Evolutionary conservation across 1,139 yeast genomes (phyloP), one percentile per base, ranked within the genome.

Genomic region (Hyphopichia khmerensis): DNA sequence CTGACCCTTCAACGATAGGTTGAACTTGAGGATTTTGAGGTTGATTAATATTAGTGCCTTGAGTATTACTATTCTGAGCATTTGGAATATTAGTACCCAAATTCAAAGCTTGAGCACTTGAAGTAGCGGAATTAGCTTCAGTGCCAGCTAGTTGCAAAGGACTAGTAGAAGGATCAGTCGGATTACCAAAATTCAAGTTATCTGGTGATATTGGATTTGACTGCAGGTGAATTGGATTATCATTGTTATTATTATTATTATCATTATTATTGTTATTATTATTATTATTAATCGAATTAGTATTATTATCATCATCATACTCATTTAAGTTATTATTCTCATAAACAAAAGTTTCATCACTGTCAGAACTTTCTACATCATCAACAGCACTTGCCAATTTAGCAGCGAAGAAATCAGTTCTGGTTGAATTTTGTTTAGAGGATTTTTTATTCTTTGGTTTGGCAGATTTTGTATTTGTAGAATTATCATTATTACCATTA

Each of bases 351-450:
- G 96, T 88, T 61, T 93, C 98, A 53, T 90, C 96, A 35, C 91
- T 82, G 59, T 89, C 97, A 34, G 91, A 84, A 37, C 86, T 80
- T 46, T 87, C 90, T 21, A 80, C 89, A 53, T 89, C 96, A 52
- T 88, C 96, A 8, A 91, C 96, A 1, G 98, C 98, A 49, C 90
- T 84, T 7, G 97, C 97, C 48, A 91, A 70, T 53, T 86, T 86
- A 0, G 98, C 97, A 11, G 98, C 98, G 65, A 91, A 91, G 45
- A 88, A 82, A 56, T 91, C 98, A 0, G 96, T 93, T 57, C 90
- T 79, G 4, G 96, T 72, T 35, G 66, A 77, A 50, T 50, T 62
- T 41, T 64, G 67, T 39, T 62, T 64, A 2, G 62, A 49, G 4
- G 51, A 46, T 39, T 56, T 60, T 42, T 59, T 61, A 16, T 38